Percentiles rank a stretch among this genome's conserved stretches.
phyloP scores from a whole-genome alignment of 2,329 filamentous ascomycete species.

The Aureobasidium sp. region DNA sequence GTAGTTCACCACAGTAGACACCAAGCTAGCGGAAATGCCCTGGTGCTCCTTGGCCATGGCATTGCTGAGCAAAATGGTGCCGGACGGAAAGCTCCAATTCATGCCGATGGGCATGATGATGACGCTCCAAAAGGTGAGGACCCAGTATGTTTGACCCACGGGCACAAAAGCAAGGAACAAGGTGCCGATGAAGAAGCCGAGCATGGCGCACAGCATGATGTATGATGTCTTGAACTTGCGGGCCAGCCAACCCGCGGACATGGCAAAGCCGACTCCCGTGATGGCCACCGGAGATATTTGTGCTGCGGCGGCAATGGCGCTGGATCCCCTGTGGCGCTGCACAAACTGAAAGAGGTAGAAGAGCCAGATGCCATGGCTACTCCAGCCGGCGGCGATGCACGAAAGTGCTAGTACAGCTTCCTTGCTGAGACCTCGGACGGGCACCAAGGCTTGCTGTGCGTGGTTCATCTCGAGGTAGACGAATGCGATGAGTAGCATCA shows the following conservation, averaged over 20 bases:
- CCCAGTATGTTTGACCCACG: conserved; percentile 52
- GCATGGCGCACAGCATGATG: conserved; percentile 29
- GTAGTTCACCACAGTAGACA: conserved; percentile 43
- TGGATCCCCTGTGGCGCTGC: neutral
- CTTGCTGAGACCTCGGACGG: conserved; percentile 22
- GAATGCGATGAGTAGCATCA: conserved; percentile 25
- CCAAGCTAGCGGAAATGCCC: conserved; percentile 46
- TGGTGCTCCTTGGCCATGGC: conserved; percentile 38
- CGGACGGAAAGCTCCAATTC: conserved; percentile 58
- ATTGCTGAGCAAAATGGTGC: conserved; percentile 53
- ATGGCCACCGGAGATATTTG: conserved; percentile 37
- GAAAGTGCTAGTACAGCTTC: conserved; percentile 25
- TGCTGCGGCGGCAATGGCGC: conserved; percentile 10
- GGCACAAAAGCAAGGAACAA: conserved; percentile 38
- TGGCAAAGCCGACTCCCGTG: conserved; percentile 37
- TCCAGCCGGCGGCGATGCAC: conserved; percentile 28
- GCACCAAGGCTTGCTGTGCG: conserved; percentile 21
- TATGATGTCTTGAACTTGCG: conserved; percentile 19
- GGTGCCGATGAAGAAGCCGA: conserved; percentile 33
- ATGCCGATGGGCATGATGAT: conserved; percentile 55
- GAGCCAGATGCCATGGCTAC: conserved; percentile 28
- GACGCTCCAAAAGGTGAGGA: conserved; percentile 50
- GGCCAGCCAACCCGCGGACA: conserved; percentile 29
- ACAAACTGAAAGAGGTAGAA: conserved; percentile 21
- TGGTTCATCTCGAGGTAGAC: conserved; percentile 25